Evolutionary conservation across 1,284 basidiomycete species (phyloP), one percentile per base, ranked within the genome.

Genomic region (Quambalaria eucalypti): DNA sequence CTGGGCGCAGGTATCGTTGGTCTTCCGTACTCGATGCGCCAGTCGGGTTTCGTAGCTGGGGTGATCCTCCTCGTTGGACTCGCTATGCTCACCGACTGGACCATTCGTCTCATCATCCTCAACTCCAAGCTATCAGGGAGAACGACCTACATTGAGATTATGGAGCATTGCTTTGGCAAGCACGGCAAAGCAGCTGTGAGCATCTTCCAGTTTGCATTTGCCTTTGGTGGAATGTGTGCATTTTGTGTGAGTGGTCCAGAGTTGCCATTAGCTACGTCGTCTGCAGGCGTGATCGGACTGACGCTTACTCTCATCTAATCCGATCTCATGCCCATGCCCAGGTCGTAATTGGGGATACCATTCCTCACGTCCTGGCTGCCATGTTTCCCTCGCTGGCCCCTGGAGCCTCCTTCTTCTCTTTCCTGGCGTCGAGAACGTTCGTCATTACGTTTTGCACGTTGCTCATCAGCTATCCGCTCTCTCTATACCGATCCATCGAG

Each of bases 141-240:
- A 50, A 84, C 84, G 61, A 91, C 90, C 1, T 99, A 98, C 74
- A 95, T 96, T 63, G 93, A 89, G 65, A 89, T 95, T 61, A 95
- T 97, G 90, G 81, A 89, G 71, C 87, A 87, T 56, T 96, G 91
- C 77, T 99, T 93, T 72, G 95, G 95, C 8, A 78, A 83, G 14
- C 57, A 68, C 26, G 73, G 73, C 2, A 68, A 68, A 47, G 88
- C 88, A 2, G 89, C 90, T 0, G 90, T 97, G 12, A 95, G 91
- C 0, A 87, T 97, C 77, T 98, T 98, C 76, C 95, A 98, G 74
- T 97, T 98, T 70, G 82, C 90, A 0, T 97, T 97, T 71, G 93
- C 93, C 1, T 96, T 95, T 65, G 93, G 93, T 68, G 91, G 90
- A 84, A 77, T 69, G 82, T 76, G 65, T 54, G 73, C 73, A 10